These are phyloP conservation scores for Cicer judaicum DNA, from an alignment of 306 rosid species.

Conservation along the genomic window DNA sequence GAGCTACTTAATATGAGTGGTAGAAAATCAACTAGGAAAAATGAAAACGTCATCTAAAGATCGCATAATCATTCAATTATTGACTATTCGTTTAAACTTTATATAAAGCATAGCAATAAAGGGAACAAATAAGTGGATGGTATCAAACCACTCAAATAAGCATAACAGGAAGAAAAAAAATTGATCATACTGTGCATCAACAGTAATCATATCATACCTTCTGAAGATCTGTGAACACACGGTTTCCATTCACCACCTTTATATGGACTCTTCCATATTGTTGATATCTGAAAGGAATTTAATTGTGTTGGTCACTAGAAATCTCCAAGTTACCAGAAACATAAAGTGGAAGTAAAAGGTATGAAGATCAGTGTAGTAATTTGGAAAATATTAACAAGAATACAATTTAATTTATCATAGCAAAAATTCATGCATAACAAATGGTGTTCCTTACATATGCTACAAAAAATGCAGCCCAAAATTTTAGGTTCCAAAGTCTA, in stretches of 20 bases:
- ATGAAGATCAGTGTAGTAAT: slow-evolving; percentile 4
- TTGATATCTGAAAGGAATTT: slow-evolving; percentile 62
- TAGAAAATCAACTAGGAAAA: no score
- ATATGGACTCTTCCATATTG: slow-evolving; percentile 70
- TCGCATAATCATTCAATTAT: not conserved
- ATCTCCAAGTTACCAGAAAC: slow-evolving; percentile 7
- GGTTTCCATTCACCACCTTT: slow-evolving; percentile 75
- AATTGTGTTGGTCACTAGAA: slow-evolving; percentile 41
- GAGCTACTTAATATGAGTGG: no score
- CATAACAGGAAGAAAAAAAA: not conserved
- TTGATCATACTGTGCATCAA: slow-evolving; percentile 6
- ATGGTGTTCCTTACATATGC: not conserved
- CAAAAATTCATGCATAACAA: not conserved
- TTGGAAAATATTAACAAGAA: slow-evolving; percentile 2
- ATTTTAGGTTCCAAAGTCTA: slow-evolving; percentile 6
- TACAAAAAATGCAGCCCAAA: not conserved
- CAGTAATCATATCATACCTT: slow-evolving; percentile 52
- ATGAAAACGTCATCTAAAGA: not conserved
- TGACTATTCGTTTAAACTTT: not conserved
- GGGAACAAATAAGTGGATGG: not conserved
- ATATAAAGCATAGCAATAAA: not conserved
- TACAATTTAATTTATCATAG: not conserved
- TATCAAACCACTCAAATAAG: slow-evolving; percentile 34
- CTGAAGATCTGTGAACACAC: slow-evolving; percentile 61
- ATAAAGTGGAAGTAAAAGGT: slow-evolving; percentile 18